Evolutionary conservation across 257 asterid genomes (phyloP).

Genomic region (Oldenlandia corymbosa): DNA sequence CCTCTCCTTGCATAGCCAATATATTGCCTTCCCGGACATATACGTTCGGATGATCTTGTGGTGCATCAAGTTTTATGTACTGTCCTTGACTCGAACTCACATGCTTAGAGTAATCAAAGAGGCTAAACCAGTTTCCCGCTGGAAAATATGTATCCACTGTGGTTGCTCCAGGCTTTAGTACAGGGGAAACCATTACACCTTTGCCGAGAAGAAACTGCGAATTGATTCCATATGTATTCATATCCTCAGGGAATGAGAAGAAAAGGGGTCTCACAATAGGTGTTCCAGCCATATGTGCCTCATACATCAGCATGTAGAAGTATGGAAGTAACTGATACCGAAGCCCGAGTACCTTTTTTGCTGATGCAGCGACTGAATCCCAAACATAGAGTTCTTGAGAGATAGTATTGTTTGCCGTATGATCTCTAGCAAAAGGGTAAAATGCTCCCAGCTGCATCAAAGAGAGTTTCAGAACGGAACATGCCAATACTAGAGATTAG

Average conservation of each 20-base stretch:
- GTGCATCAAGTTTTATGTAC: slow-evolving; percentile 31
- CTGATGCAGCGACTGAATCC: slow-evolving; percentile 47
- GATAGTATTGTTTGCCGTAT: slow-evolving; percentile 20
- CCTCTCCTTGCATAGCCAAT: slow-evolving; percentile 41
- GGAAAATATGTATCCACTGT: slow-evolving; percentile 39
- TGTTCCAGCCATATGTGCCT: slow-evolving; percentile 40
- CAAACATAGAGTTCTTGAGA: slow-evolving; percentile 46
- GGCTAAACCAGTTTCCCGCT: slow-evolving; percentile 41
- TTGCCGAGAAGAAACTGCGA: slow-evolving; percentile 43
- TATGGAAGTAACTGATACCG: slow-evolving; percentile 40
- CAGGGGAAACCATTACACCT: slow-evolving; percentile 46
- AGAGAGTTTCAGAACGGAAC: neutral
- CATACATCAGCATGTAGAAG: slow-evolving; percentile 38
- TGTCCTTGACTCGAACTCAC: slow-evolving; percentile 24
- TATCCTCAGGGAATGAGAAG: slow-evolving; percentile 47
- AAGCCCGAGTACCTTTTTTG: slow-evolving; percentile 43
- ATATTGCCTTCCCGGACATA: slow-evolving; percentile 37
- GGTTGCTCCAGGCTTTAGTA: slow-evolving; percentile 27
- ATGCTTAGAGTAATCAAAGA: slow-evolving; percentile 29
- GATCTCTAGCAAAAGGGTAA: slow-evolving; percentile 56
- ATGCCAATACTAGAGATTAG: neutral
- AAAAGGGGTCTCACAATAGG: slow-evolving; percentile 42
- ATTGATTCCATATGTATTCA: slow-evolving; percentile 34
- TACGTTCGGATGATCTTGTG: slow-evolving; percentile 30
- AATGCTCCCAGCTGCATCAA: slow-evolving; percentile 49